phyloP scores from a whole-genome alignment of 306 rosid species.

The Cercis canadensis region DNA sequence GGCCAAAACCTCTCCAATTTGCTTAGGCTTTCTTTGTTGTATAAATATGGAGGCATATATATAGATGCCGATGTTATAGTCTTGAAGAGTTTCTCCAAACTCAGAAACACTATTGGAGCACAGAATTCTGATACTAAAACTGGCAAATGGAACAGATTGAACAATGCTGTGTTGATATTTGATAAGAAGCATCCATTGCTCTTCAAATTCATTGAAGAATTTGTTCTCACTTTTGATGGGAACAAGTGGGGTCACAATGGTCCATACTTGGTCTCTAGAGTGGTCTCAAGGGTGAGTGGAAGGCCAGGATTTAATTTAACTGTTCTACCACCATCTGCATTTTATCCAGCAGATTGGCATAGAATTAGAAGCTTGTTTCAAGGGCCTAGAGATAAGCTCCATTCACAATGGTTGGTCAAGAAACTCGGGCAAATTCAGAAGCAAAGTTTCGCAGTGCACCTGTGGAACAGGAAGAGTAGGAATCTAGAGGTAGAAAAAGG shows the following conservation, averaged over 20 bases:
- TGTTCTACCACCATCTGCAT: constrained; percentile 74
- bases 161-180: constrained; percentile 84
- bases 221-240: constrained; percentile 85
- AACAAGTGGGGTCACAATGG: constrained; percentile 99
- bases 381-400: constrained; percentile 58
- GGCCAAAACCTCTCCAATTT: constrained; percentile 93
- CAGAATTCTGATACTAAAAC: constrained; percentile 67
- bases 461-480: constrained; percentile 86
- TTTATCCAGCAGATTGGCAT: constrained; percentile 89
- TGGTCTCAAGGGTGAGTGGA: constrained; percentile 66
- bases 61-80: constrained; percentile 73
- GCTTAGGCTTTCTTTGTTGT: constrained; percentile 72
- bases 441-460: constrained; percentile 71
- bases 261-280: constrained; percentile 91
- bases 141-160: constrained; percentile 81
- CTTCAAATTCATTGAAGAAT: constrained; percentile 79
- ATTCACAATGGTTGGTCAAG: constrained; percentile 60
- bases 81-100: constrained; percentile 66
- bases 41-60: constrained; percentile 81
- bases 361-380: constrained; percentile 57
- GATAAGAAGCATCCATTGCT: constrained; percentile 81
- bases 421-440: constrained; percentile 58
- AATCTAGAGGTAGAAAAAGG: constrained; percentile 64
- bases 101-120: constrained; percentile 87
- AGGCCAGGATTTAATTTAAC: constrained; percentile 58